Evolutionary conservation across 2,329 filamentous ascomycete species (phyloP), one percentile per base, ranked within the genome.

Genomic region (Phialemonium atrogriseum): DNA sequence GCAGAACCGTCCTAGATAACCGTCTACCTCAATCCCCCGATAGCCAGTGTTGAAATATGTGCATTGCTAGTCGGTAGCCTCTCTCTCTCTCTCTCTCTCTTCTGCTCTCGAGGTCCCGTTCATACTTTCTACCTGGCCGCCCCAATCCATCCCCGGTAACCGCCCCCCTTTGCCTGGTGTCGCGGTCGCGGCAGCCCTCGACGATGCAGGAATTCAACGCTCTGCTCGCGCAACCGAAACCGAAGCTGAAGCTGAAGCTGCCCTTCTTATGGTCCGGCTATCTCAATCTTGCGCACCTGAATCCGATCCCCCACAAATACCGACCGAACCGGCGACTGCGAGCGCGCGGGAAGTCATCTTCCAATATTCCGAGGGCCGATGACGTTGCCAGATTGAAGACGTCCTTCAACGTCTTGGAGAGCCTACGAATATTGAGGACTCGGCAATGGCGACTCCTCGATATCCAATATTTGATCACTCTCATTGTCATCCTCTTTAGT

Each of bases 401-500:
- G 11, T 94, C 87, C 1, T 84, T 87, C 58, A 87, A 82, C 44
- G 80, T 85, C 5, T 66, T 73, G 48, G 81, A 93, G 50, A 87
- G 86, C 10, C 59, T 95, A 39, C 73, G 76, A 38, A 74, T 80
- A 22, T 66, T 95, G 41, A 80, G 81, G 47, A 73, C 73, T 38
- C 85, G 91, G 53, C 76, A 76, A 42, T 95, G 85, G 84, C 80
- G 73, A 31, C 64, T 80, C 31, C 83, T 87, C 54, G 89, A 96
- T 57, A 71, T 83, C 24, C 88, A 95, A 60, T 93, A 95, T 56
- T 56, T 85, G 30, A 64, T 89, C 35, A 61, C 94, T 17, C 73
- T 78, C 37, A 70, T 80, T 33, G 58, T 94, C 30, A 77, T 77
- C 45, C 75, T 94, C 45, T 94, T 94, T 62, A 86, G 81, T 32